phyloP scores from a whole-genome alignment of 2,329 filamentous ascomycete genomes.

The Penicillium verrucosum region DNA sequence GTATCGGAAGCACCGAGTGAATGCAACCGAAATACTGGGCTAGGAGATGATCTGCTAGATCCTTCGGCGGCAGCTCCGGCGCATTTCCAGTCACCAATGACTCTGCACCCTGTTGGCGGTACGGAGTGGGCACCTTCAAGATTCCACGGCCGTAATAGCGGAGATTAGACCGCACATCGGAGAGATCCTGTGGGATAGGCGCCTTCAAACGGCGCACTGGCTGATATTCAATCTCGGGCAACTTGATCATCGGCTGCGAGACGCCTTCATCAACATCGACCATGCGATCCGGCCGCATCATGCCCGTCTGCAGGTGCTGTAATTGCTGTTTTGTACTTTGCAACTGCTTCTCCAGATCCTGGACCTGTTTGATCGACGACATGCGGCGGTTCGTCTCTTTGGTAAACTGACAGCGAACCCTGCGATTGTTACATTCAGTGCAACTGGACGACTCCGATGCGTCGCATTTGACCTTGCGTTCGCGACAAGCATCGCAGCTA shows the following conservation, averaged over 20 bases:
- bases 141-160: constrained; percentile 72
- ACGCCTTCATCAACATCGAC: constrained; percentile 43
- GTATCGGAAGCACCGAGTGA: constrained; percentile 76
- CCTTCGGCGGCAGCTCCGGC: constrained; percentile 67
- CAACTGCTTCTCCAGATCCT: constrained; percentile 92
- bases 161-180: constrained; percentile 68
- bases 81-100: constrained; percentile 52
- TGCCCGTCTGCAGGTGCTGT: constrained; percentile 64
- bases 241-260: constrained; percentile 50
- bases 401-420: constrained; percentile 97
- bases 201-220: constrained; percentile 63
- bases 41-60: constrained; percentile 68
- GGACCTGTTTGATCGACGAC: constrained; percentile 99
- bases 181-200: constrained; percentile 64
- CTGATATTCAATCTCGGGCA: constrained; percentile 65
- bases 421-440: constrained; percentile 93
- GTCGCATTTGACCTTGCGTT: constrained; percentile 81
- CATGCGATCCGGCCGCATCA: constrained; percentile 50
- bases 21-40: constrained; percentile 71
- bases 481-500: constrained; percentile 93
- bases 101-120: constrained; percentile 55
- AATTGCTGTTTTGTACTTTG: constrained; percentile 77
- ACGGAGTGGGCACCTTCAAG: constrained; percentile 71
- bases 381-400: constrained; percentile 98
- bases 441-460: constrained; percentile 95